Evolutionary conservation across 2,329 filamentous ascomycete species (phyloP).

Genomic region (Cladosporium halotolerans): DNA sequence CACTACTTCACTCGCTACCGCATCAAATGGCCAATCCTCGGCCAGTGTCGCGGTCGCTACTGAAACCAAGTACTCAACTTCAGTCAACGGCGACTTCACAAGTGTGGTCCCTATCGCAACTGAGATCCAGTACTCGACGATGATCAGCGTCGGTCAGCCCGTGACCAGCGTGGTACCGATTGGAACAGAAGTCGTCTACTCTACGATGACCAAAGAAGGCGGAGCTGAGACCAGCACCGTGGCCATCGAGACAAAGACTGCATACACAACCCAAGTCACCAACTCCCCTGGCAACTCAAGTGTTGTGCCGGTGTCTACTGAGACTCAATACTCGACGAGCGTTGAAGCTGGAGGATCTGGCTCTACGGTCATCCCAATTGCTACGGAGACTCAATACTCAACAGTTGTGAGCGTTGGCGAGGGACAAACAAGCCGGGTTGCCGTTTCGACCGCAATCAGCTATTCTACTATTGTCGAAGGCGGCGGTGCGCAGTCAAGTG

Average conservation of each 20-base stretch:
- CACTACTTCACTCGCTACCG: not conserved
- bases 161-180: not conserved
- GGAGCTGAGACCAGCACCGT: not conserved
- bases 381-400: not conserved
- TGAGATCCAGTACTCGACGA: conserved; percentile 4
- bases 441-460: not conserved
- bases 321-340: not conserved
- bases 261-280: not conserved
- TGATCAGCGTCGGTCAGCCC: not conserved
- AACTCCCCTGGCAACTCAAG: not conserved
- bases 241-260: not conserved
- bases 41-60: conserved; percentile 1
- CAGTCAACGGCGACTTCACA: conserved; percentile 1
- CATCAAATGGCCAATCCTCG: not conserved
- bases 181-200: not conserved
- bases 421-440: not conserved
- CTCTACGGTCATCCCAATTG: not conserved
- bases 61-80: conserved; percentile 1
- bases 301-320: not conserved
- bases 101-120: conserved; percentile 1
- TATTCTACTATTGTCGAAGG: not conserved
- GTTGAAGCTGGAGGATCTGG: not conserved
- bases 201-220: not conserved
- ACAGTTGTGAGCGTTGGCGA: not conserved
- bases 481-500: not conserved